Evolutionary conservation across 1,284 basidiomycete species (phyloP).

Genomic region (Irpex lacteus): DNA sequence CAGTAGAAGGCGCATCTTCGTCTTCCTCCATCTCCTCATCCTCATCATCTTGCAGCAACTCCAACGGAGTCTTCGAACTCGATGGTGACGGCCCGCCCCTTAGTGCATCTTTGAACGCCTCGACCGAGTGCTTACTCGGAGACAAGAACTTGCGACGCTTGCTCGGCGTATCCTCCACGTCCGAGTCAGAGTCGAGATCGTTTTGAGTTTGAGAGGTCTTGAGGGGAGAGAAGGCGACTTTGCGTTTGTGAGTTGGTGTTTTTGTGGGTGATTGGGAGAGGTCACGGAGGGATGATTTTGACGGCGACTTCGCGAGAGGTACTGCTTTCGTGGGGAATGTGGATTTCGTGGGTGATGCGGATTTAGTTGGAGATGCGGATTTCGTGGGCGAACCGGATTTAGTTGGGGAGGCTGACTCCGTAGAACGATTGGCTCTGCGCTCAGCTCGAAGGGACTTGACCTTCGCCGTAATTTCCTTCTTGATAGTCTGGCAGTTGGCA

Average conservation of each 20-base stretch:
- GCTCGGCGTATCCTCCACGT: background rate
- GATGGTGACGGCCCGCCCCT: background rate
- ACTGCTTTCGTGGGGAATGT: slow-evolving; percentile 1
- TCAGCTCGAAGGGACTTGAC: background rate
- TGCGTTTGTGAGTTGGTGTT: slow-evolving; percentile 27
- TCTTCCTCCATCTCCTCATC: background rate
- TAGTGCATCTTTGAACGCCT: background rate
- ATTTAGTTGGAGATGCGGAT: background rate
- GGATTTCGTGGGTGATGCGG: slow-evolving; percentile 3
- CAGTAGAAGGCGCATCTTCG: background rate
- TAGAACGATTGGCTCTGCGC: background rate
- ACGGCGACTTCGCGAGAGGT: slow-evolving; percentile 13
- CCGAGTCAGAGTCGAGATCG: background rate
- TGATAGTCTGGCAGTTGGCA: background rate
- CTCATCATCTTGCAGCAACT: background rate
- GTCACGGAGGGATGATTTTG: slow-evolving; percentile 23
- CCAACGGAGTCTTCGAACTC: background rate
- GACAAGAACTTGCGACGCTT: slow-evolving; percentile 1
- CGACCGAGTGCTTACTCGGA: background rate
- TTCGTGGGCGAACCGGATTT: too few species aligned
- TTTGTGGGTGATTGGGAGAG: slow-evolving; percentile 20
- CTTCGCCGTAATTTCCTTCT: background rate
- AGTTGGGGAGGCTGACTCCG: too few species aligned
- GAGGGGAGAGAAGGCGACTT: slow-evolving; percentile 22
- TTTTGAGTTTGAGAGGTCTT: background rate